Percentiles rank a stretch among this genome's conserved stretches.
These are phyloP conservation scores for Earliella scabrosa DNA, from an alignment of 1,284 basidiomycete genomes.

Conservation along the genomic window DNA sequence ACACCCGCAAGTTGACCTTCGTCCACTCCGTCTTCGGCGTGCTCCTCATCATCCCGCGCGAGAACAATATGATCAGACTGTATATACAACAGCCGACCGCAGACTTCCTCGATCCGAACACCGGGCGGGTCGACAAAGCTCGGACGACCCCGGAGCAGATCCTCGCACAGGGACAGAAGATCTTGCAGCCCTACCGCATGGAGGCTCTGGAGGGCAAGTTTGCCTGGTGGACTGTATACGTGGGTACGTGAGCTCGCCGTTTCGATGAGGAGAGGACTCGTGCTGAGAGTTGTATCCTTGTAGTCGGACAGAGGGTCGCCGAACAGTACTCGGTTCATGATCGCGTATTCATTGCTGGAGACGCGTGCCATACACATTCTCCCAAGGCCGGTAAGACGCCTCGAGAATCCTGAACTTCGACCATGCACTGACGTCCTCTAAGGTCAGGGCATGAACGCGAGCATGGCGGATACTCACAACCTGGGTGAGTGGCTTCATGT, in stretches of 20 bases:
- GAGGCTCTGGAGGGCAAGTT: conserved; percentile 54
- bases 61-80: conserved; percentile 70
- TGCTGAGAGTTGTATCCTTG: neutral
- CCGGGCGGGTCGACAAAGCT: conserved; percentile 65
- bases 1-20: conserved; percentile 73
- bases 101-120: conserved; percentile 51
- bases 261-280: neutral
- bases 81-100: conserved; percentile 78
- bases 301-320: conserved; percentile 79
- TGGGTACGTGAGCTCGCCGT: conserved; percentile 40
- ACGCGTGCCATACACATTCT: conserved; percentile 85
- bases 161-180: conserved; percentile 67
- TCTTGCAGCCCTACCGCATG: conserved; percentile 72
- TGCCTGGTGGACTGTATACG: conserved; percentile 85
- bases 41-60: conserved; percentile 78
- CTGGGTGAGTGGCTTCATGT: conserved; percentile 51
- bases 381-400: conserved; percentile 54
- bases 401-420: neutral
- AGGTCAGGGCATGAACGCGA: conserved; percentile 73
- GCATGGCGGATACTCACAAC: conserved; percentile 86
- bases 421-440: conserved; percentile 30
- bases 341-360: conserved; percentile 81
- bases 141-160: conserved; percentile 64
- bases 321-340: conserved; percentile 67
- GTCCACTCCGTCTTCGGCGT: conserved; percentile 61